Conservation (phyloP, 805 yeast genomes). For the Ogataea ramenticola region DNA sequence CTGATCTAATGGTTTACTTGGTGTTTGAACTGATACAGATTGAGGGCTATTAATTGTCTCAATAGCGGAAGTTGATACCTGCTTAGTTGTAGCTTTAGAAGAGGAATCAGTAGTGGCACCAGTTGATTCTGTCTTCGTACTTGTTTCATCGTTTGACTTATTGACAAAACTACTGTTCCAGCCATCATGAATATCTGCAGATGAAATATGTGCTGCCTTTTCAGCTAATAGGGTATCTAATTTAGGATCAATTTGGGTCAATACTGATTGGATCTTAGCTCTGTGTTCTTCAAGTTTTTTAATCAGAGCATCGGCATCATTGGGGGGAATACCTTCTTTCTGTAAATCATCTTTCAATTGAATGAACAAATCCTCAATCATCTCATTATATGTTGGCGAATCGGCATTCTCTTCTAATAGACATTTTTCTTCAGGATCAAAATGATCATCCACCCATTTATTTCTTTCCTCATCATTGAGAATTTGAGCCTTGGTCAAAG, state of each 20-base stretch:
- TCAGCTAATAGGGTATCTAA: conserved; percentile 63
- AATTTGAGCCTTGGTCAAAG: conserved; percentile 34
- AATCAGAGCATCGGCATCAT: conserved; percentile 28
- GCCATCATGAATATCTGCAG: conserved; percentile 89
- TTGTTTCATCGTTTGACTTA: conserved; percentile 27
- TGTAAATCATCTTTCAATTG: conserved; percentile 60
- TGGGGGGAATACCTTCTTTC: conserved; percentile 40
- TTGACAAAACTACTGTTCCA: conserved; percentile 81
- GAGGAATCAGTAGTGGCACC: conserved; percentile 10
- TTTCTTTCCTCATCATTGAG: conserved; percentile 26
- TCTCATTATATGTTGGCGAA: conserved; percentile 72
- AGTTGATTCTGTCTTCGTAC: background rate
- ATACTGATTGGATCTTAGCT: conserved; percentile 59
- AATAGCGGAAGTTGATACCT: conserved; percentile 14
- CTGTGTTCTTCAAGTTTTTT: conserved; percentile 53
- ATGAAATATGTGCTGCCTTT: conserved; percentile 66
- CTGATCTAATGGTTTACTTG: conserved; percentile 26
- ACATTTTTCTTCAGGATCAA: conserved; percentile 55
- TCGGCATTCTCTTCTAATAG: conserved; percentile 24
- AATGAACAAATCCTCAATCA: conserved; percentile 84
- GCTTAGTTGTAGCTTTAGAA: conserved; percentile 10
- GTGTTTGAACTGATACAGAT: conserved; percentile 10
- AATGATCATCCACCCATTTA: conserved; percentile 38
- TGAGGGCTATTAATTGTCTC: conserved; percentile 24
- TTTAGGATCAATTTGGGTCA: conserved; percentile 57